Evolutionary conservation across 1,284 basidiomycete genomes (phyloP).

Genomic region (Bondarzewia mesenterica): DNA sequence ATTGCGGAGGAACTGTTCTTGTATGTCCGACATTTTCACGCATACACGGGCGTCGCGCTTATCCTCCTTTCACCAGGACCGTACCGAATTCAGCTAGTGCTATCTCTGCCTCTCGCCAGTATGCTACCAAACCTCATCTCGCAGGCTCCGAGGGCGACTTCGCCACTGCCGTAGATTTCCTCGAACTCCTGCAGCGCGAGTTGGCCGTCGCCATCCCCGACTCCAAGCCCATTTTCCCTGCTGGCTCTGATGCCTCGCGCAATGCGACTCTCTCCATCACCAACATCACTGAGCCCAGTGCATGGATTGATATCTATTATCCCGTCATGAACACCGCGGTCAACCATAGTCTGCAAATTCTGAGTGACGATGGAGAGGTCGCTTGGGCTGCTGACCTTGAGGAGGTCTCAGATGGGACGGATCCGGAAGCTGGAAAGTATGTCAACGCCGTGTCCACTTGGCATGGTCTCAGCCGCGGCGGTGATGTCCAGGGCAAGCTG

Average conservation of each 20-base stretch:
- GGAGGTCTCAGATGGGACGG: slow-evolving; percentile 60
- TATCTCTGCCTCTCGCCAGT: slow-evolving; percentile 44
- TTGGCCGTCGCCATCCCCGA: slow-evolving; percentile 40
- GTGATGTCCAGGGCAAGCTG: slow-evolving; percentile 59
- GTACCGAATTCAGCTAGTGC: slow-evolving; percentile 50
- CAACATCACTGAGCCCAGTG: slow-evolving; percentile 39
- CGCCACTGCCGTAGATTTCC: slow-evolving; percentile 53
- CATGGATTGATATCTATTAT: slow-evolving; percentile 81
- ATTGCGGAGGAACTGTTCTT: slow-evolving; percentile 17
- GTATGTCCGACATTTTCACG: slow-evolving; percentile 7
- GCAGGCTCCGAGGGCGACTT: slow-evolving; percentile 63
- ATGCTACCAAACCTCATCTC: slow-evolving; percentile 64
- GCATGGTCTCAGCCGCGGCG: slow-evolving; percentile 63
- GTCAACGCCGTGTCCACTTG: slow-evolving; percentile 51
- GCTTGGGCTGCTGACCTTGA: slow-evolving; percentile 63
- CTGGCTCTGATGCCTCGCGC: slow-evolving; percentile 57
- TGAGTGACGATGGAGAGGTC: slow-evolving; percentile 45
- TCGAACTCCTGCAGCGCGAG: slow-evolving; percentile 55
- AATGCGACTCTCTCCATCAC: slow-evolving; percentile 51
- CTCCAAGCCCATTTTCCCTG: slow-evolving; percentile 49
- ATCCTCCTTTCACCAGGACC: slow-evolving; percentile 29
- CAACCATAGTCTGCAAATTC: slow-evolving; percentile 52
- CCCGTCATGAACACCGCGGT: slow-evolving; percentile 76
- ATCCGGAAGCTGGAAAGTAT: slow-evolving; percentile 57
- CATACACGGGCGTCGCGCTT: background rate